Conservation (phyloP, 208 protist species). For the Trypanosoma caninum region DNA sequence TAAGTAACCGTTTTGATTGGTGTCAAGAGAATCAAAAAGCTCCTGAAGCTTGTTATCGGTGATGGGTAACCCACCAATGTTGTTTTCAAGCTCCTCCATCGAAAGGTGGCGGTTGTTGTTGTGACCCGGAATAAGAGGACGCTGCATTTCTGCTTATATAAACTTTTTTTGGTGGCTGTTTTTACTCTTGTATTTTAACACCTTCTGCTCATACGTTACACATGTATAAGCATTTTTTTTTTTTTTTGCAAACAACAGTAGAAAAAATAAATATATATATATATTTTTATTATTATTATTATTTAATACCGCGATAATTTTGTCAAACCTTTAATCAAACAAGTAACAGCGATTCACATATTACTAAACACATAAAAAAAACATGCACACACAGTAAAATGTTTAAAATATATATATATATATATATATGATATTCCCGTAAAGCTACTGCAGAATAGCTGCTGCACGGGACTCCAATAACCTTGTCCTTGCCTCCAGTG, state of each 20-base stretch:
- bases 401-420: slow-evolving; percentile 9
- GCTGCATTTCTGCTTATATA: slow-evolving; percentile 50
- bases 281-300: too few species aligned
- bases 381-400: slow-evolving; percentile 11
- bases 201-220: neutral
- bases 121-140: slow-evolving; percentile 78
- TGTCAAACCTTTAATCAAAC: neutral
- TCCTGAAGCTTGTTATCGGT: slow-evolving; percentile 89
- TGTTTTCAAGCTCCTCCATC: slow-evolving; percentile 88
- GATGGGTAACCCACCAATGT: slow-evolving; percentile 89
- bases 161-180: neutral
- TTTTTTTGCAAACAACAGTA: neutral
- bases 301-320: too few species aligned
- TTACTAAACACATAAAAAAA: neutral
- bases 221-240: neutral
- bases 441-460: slow-evolving; percentile 10
- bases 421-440: neutral
- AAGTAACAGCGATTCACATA: neutral
- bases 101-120: slow-evolving; percentile 92
- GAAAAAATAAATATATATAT: neutral
- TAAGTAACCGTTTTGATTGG: slow-evolving; percentile 65
- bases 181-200: slow-evolving; percentile 2
- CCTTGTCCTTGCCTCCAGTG: slow-evolving; percentile 57
- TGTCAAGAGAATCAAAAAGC: slow-evolving; percentile 85
- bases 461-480: slow-evolving; percentile 63